Conservation (phyloP, 2,329 filamentous ascomycete species). For the Stagonosporopsis cucurbitacearum region DNA sequence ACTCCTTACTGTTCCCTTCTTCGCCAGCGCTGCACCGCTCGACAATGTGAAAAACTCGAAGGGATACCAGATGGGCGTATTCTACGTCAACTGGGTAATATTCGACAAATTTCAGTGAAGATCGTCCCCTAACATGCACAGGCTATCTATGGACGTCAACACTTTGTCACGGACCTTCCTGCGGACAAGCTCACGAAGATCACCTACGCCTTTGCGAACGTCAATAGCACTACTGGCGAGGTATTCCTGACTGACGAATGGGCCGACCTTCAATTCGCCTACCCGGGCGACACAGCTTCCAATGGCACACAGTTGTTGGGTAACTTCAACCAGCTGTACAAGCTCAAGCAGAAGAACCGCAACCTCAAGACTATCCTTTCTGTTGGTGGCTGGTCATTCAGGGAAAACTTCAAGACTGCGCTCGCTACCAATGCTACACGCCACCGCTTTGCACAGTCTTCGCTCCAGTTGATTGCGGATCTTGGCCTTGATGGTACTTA, state of each 20-base stretch:
- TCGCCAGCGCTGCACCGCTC: constrained; percentile 25
- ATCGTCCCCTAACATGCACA: constrained; percentile 22
- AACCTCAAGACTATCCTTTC: constrained; percentile 80
- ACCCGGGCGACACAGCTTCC: constrained; percentile 68
- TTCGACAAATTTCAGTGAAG: neutral
- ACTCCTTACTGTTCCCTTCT: constrained; percentile 27
- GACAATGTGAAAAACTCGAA: neutral
- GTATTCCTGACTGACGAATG: constrained; percentile 49
- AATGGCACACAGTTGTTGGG: constrained; percentile 76
- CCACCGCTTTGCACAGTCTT: constrained; percentile 69
- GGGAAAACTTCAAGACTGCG: constrained; percentile 75
- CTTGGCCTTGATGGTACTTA: constrained; percentile 67
- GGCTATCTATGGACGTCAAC: constrained; percentile 86
- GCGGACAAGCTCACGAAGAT: constrained; percentile 84
- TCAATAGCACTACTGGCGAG: constrained; percentile 78
- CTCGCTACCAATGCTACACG: constrained; percentile 68
- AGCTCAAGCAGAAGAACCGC: constrained; percentile 77
- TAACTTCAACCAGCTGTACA: constrained; percentile 76
- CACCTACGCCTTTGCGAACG: constrained; percentile 89
- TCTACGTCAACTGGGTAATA: constrained; percentile 71
- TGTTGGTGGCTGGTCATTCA: constrained; percentile 81
- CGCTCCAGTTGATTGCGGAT: constrained; percentile 78
- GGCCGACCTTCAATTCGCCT: constrained; percentile 65
- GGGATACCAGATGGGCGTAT: constrained; percentile 68
- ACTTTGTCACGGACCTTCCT: constrained; percentile 82